Evolutionary conservation across 2,329 filamentous ascomycete genomes (phyloP), one percentile per base, ranked within the genome.

Genomic region (Drechslera avenae): DNA sequence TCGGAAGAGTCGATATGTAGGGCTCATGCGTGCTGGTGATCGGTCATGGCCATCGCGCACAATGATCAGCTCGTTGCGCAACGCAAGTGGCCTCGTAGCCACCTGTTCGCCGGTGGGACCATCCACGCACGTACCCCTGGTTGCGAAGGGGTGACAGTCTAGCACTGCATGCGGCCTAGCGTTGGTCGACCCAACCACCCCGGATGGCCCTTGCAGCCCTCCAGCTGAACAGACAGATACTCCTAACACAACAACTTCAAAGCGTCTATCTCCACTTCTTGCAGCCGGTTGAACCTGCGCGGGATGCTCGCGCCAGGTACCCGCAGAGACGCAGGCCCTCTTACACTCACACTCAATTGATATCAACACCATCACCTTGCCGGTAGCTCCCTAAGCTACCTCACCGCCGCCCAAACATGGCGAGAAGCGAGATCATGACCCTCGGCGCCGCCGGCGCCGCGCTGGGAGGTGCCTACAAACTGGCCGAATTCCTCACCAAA

Each of bases 391-490:
- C 43, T 33, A 4, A 26, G 19, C 17, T 26, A 41, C 51, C 44
- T 36, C 33, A 44, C 36, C 45, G 26, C 45, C 50, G 52, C 54
- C 54, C 59, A 46, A 46, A 45, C 63, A 73, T 73, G 71, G 62
- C 53, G 32, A 69, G 67, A 42, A 61, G 59, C 40, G 68, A 69
- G 55, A 51, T 73, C 26, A 43, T 73, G 59, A 61, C 67, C 48
- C 49, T 67, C 46, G 71, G 69, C 51, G 66, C 65, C 28, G 68
- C 67, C 39, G 66, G 63, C 30, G 61, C 60, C 21, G 71, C 70
- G 21, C 56, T 73, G 46, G 72, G 67, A 53, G 71, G 68, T 39
- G 66, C 68, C 54, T 74, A 73, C 66, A 75, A 74, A 57, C 52
- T 73, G 50, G 61, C 65, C 52, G 71, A 75, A 49, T 73, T 73